phyloP scores from a whole-genome alignment of 2,329 filamentous ascomycete species.

The Xylariaceae sp. region DNA sequence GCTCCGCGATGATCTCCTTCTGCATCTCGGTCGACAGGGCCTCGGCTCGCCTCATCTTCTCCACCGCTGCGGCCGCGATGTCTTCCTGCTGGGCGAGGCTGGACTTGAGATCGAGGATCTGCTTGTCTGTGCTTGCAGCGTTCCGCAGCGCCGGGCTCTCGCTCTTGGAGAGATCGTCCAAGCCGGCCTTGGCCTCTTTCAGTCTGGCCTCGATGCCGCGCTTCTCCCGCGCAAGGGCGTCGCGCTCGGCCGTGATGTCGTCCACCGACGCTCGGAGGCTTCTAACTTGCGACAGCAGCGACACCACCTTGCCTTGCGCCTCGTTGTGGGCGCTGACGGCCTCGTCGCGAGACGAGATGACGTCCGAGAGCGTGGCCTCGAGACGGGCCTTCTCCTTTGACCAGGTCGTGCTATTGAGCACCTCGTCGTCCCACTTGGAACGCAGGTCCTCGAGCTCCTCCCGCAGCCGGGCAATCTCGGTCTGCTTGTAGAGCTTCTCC shows the following conservation, averaged over 20 bases:
- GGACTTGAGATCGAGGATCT: slow-evolving; percentile 84
- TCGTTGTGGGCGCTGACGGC: slow-evolving; percentile 91
- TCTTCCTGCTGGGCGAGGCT: slow-evolving; percentile 89
- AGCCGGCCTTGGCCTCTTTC: slow-evolving; percentile 77
- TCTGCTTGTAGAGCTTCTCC: slow-evolving; percentile 77
- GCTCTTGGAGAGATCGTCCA: slow-evolving; percentile 81
- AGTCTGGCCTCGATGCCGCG: slow-evolving; percentile 79
- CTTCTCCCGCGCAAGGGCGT: slow-evolving; percentile 82
- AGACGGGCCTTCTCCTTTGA: slow-evolving; percentile 94
- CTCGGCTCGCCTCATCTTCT: slow-evolving; percentile 95
- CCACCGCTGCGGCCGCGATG: slow-evolving; percentile 81
- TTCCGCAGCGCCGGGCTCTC: slow-evolving; percentile 85
- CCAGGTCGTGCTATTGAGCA: slow-evolving; percentile 96
- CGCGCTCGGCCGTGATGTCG: slow-evolving; percentile 78
- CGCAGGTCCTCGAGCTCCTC: slow-evolving; percentile 93
- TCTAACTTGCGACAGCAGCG: slow-evolving; percentile 82
- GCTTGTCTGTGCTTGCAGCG: slow-evolving; percentile 80
- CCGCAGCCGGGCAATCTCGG: slow-evolving; percentile 81
- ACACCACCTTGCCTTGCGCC: slow-evolving; percentile 87
- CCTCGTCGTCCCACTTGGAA: slow-evolving; percentile 97
- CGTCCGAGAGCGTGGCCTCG: slow-evolving; percentile 81
- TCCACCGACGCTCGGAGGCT: slow-evolving; percentile 78
- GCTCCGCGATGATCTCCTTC: slow-evolving; percentile 82
- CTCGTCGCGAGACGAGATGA: slow-evolving; percentile 88
- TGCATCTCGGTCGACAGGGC: slow-evolving; percentile 83